Conservation (phyloP, 1,284 basidiomycete species). For the Cryptococcus hybrid region DNA sequence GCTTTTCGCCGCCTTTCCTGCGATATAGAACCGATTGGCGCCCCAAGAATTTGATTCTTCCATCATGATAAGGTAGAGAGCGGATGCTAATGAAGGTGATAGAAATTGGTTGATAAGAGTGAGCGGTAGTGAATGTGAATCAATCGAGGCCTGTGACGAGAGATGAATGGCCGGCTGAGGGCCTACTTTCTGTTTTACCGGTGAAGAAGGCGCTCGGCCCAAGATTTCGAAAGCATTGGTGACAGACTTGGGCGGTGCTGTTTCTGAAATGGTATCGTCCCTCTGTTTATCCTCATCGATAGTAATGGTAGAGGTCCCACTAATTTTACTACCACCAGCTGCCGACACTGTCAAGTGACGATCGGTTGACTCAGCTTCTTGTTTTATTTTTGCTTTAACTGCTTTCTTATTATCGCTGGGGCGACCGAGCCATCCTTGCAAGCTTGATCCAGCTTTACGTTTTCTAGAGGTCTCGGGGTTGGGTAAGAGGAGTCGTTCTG, state of each 20-base stretch:
- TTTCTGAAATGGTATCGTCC: not conserved
- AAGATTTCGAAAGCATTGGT: constrained; percentile 7
- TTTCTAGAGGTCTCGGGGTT: constrained; percentile 37
- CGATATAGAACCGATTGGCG: constrained; percentile 40
- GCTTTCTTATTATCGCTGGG: not conserved
- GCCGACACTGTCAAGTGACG: not conserved
- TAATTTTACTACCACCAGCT: not conserved
- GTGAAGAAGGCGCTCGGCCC: not conserved
- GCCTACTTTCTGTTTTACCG: constrained; percentile 8
- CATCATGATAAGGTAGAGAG: constrained; percentile 56
- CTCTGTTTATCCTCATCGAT: too few relatives aligned
- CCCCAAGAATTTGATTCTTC: constrained; percentile 41
- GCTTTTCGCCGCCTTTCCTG: constrained; percentile 50
- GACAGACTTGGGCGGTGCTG: constrained; percentile 21
- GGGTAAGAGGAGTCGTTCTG: constrained; percentile 51
- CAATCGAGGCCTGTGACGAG: constrained; percentile 56
- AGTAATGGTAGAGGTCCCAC: not conserved
- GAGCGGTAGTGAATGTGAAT: constrained; percentile 48
- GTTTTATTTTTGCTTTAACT: not conserved
- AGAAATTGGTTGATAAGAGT: constrained; percentile 58
- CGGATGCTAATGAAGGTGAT: constrained; percentile 61
- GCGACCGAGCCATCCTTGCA: constrained; percentile 59
- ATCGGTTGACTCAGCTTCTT: constrained; percentile 1
- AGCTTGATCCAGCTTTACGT: constrained; percentile 50
- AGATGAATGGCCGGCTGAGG: constrained; percentile 36